Evolutionary conservation across 2,329 filamentous ascomycete species (phyloP), one percentile per base, ranked within the genome.

Genomic region (Aureobasidium leucospermi): DNA sequence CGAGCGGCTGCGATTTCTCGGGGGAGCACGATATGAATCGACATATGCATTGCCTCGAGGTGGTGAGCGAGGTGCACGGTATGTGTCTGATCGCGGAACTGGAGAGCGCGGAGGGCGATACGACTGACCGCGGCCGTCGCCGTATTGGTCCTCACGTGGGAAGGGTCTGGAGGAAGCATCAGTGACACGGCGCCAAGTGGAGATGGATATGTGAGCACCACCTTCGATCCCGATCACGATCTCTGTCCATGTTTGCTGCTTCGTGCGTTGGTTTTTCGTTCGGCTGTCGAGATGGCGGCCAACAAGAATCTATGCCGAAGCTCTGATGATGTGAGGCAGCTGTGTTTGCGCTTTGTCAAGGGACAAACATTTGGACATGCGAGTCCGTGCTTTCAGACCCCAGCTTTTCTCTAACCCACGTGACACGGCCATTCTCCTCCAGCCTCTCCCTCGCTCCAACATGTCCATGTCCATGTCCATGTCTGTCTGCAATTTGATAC

Each of bases 21-120:
- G 63, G 23, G 65, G 61, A 11, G 60, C 67, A 43, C 69, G 68
- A 48, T 71, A 72, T 16, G 66, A 64, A 58, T 71, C 70, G 38
- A 61, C 63, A 16, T 65, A 29, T 6, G 73, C 69, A 55, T 69
- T 74, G 41, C 62, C 68, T 51, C 77, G 71, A 8, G 75, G 72
- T 28, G 62, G 68, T 19, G 76, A 74, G 42, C 81, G 81, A 32
- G 81, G 81, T 58, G 68, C 76, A 69, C 78, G 73, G 65, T 78
- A 73, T 64, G 61, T 67, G 59, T 71, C 71, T 45, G 62, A 56
- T 42, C 65, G 65, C 43, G 64, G 63, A 29, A 67, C 64, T 29
- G 69, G 69, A 9, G 67, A 65, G 47, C 67, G 69, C 59, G 68
- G 67, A 43, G 71, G 71, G n/a, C 71, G 69, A 61, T 74, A 74